These are phyloP conservation scores for Monilinia fructicola DNA, from an alignment of 2,329 filamentous ascomycete genomes.

Conservation along the genomic window DNA sequence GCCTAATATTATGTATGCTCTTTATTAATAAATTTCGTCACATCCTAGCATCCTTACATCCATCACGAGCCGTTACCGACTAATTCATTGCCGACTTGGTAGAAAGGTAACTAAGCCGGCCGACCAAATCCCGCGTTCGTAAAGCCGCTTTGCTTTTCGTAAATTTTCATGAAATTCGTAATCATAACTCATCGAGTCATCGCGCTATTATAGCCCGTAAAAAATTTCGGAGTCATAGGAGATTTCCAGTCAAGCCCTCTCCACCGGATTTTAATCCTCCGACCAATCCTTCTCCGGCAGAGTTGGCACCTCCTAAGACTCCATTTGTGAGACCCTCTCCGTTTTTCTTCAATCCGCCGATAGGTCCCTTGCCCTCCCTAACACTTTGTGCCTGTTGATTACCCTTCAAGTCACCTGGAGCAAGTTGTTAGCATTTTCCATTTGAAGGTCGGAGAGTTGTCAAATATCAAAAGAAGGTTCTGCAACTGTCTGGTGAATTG, in stretches of 20 bases:
- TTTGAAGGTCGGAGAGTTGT: background rate
- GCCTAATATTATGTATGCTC: background rate
- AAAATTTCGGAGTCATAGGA: background rate
- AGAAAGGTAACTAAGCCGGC: background rate
- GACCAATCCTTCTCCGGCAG: slow-evolving; percentile 9
- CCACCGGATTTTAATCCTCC: slow-evolving; percentile 20
- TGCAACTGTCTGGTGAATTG: background rate
- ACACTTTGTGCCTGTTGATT: slow-evolving; percentile 43
- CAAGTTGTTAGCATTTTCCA: background rate
- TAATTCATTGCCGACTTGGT: background rate
- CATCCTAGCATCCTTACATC: background rate
- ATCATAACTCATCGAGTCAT: background rate
- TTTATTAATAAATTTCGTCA: background rate
- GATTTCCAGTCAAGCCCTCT: slow-evolving; percentile 14
- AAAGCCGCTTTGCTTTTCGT: slow-evolving; percentile 6
- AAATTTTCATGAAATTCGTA: slow-evolving; percentile 9
- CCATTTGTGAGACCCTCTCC: slow-evolving; percentile 14
- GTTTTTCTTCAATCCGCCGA: slow-evolving; percentile 32
- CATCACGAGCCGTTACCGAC: background rate
- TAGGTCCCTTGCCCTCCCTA: slow-evolving; percentile 30
- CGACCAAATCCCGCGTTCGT: background rate
- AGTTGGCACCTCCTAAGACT: background rate
- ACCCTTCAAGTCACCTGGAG: slow-evolving; percentile 42
- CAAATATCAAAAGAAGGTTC: background rate
- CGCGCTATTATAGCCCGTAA: background rate